A percentile compares a stretch with the other conserved stretches of the same genome.
Conservation (phyloP, 139 green algal species). For the Ostreobium quekettii region DNA sequence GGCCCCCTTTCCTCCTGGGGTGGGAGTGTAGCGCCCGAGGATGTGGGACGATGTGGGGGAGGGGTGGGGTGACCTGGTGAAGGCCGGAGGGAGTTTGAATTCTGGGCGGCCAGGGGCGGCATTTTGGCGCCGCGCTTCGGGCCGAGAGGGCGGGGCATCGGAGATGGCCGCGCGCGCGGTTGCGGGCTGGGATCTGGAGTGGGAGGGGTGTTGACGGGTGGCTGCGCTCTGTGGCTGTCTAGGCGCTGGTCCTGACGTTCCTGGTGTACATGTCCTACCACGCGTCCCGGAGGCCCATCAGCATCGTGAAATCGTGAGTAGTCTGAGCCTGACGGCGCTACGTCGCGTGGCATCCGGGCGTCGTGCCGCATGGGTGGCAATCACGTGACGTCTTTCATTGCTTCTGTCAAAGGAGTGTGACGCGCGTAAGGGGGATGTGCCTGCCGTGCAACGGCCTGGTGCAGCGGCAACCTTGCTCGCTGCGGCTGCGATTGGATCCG, state of each 20-base stretch:
- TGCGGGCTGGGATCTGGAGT: too few species aligned
- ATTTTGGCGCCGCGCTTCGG: too few species aligned
- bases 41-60: too few species aligned
- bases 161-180: too few species aligned
- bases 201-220: too few species aligned
- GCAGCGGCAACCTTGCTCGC: background rate
- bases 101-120: too few species aligned
- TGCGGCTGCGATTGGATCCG: too few species aligned
- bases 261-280: slow-evolving; percentile 85
- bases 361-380: slow-evolving; percentile 1
- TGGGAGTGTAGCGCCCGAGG: too few species aligned
- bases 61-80: too few species aligned
- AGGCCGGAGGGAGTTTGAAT: too few species aligned
- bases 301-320: slow-evolving; percentile 77
- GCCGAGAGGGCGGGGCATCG: too few species aligned
- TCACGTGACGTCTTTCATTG: background rate
- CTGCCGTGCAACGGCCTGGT: background rate
- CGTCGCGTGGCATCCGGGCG: background rate
- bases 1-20: too few species aligned
- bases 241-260: slow-evolving; percentile 87
- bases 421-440: slow-evolving; percentile 4
- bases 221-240: background rate
- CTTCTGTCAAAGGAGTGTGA: background rate
- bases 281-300: slow-evolving; percentile 77
- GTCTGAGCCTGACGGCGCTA: background rate